Base-by-base conservation (phyloP, 2,329 filamentous ascomycete genomes). In the Neodidymelliopsis sp. region DNA sequence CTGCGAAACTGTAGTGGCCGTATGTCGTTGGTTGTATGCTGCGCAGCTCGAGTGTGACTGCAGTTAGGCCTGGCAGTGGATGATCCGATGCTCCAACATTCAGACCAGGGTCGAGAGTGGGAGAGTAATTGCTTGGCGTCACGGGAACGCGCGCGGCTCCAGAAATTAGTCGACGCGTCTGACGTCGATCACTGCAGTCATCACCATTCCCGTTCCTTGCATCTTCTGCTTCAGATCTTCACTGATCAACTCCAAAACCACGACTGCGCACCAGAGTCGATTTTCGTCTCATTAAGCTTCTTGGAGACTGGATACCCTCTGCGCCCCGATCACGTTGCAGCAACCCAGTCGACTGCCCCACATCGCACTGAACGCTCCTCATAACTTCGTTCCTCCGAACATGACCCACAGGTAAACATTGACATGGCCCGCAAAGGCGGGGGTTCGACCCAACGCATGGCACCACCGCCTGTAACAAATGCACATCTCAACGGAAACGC, bases 351-450 rank as follows among this genome's bases (percentile, higher is more conserved):
- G 9, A 18, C 18, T 29, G 41, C 44, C 49, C 22, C 49, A 34
- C 33, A 37, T 43, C 18, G 30, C 38, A 20, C 42, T 29, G 49
- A 39, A 41, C 27, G 31, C 30, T 37, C 22, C 38, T 25, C 10
- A 36, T 20, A n/a, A 27, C 30, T 46, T 18, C 18, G 16, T 24
- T 42, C 16, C 18, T 31, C 46, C 57, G 60, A n/a, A 49, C 29
- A 71, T 70, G 66, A 56, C 44, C 53, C 47, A 48, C 9, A 50
- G 55, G 45, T 70, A 56, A 60, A 51, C 29, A 25, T 39, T 54
- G 61, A 36, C 54, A 78, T 77, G 75, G 73, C 72, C 62, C 74
- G 75, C 62, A 74, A 66, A 71, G 63, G 68, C 65, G 62, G 67
- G 62, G 50, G 56, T 41, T 59, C 66, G 35, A 65, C 60, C 24